These are phyloP conservation scores for Hsuehochloa calcarea DNA, from an alignment of 176 grass and related monocot genomes.

Conservation along the genomic window DNA sequence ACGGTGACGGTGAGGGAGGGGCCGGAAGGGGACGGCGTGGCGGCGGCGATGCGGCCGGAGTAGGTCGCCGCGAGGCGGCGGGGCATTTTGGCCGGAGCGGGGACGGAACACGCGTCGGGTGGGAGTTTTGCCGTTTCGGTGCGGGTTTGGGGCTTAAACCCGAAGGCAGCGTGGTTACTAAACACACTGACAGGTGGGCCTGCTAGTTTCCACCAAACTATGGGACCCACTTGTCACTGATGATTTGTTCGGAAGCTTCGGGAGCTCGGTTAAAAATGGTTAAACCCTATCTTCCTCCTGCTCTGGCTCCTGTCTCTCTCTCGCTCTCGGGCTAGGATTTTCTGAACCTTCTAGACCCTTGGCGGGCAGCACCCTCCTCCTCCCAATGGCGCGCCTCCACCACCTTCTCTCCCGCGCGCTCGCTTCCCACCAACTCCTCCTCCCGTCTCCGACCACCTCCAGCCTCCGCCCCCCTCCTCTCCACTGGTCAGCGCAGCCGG, in stretches of 20 bases:
- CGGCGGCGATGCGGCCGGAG: constrained; percentile 71
- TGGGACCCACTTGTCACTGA: background rate
- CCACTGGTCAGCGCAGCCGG: background rate
- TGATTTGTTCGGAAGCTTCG: background rate
- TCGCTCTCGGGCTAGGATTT: background rate
- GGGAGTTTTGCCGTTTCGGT: background rate
- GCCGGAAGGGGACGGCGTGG: constrained; percentile 51
- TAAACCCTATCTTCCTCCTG: constrained; percentile 30
- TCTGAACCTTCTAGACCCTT: constrained; percentile 39
- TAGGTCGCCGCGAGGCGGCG: constrained; percentile 56
- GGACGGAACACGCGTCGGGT: background rate
- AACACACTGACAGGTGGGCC: background rate
- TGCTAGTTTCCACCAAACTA: fast-evolving
- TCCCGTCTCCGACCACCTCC: background rate
- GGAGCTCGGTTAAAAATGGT: background rate
- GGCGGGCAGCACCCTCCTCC: background rate
- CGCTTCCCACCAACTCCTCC: constrained; percentile 15
- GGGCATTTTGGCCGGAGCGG: constrained; percentile 33
- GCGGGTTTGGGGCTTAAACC: background rate
- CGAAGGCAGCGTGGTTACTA: background rate
- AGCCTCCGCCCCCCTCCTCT: background rate
- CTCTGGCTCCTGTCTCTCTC: background rate
- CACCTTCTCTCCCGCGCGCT: constrained; percentile 40
- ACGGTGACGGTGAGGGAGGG: constrained; percentile 69
- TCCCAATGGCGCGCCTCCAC: constrained; percentile 50